phyloP scores from a whole-genome alignment of 371 early-diverging fungal species.

The Mucor saturninus region DNA sequence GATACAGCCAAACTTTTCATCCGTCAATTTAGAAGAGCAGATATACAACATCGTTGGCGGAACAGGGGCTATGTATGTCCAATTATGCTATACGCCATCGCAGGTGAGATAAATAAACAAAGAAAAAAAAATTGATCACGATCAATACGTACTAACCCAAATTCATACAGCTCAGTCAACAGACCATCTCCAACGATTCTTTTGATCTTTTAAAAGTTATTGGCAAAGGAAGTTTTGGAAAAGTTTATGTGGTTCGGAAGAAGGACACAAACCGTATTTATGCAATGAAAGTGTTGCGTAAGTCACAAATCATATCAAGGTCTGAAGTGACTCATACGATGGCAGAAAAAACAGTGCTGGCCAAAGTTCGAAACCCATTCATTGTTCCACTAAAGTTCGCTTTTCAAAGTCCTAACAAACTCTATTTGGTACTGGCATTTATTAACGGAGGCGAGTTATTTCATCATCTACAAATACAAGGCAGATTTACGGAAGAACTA shows the following conservation, averaged over 20 bases:
- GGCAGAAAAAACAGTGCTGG: slow-evolving; percentile 90
- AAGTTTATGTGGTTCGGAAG: slow-evolving; percentile 96
- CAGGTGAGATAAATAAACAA: slow-evolving; percentile 37
- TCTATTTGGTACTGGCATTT: slow-evolving; percentile 91
- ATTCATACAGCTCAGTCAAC: slow-evolving; percentile 31
- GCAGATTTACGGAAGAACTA: slow-evolving; percentile 71
- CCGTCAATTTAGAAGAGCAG: slow-evolving; percentile 45
- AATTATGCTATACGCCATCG: slow-evolving; percentile 72
- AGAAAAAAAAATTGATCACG: slow-evolving; percentile 8
- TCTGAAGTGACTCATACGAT: slow-evolving; percentile 88
- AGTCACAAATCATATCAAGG: slow-evolving; percentile 92
- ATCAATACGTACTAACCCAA: not conserved
- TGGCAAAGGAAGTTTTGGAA: slow-evolving; percentile 96
- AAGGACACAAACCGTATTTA: slow-evolving; percentile 93
- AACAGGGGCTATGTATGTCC: slow-evolving; percentile 69
- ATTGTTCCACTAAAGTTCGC: slow-evolving; percentile 85
- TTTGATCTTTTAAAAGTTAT: slow-evolving; percentile 95
- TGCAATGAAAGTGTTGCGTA: slow-evolving; percentile 96
- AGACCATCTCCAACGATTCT: slow-evolving; percentile 82
- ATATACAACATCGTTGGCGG: slow-evolving; percentile 47
- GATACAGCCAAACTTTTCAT: slow-evolving; percentile 70
- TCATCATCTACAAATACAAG: slow-evolving; percentile 84
- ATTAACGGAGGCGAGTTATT: slow-evolving; percentile 96
- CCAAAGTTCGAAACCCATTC: slow-evolving; percentile 85
- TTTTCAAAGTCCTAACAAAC: slow-evolving; percentile 87